Base-by-base conservation (phyloP, 306 rosid species). In the Malus fusca region DNA sequence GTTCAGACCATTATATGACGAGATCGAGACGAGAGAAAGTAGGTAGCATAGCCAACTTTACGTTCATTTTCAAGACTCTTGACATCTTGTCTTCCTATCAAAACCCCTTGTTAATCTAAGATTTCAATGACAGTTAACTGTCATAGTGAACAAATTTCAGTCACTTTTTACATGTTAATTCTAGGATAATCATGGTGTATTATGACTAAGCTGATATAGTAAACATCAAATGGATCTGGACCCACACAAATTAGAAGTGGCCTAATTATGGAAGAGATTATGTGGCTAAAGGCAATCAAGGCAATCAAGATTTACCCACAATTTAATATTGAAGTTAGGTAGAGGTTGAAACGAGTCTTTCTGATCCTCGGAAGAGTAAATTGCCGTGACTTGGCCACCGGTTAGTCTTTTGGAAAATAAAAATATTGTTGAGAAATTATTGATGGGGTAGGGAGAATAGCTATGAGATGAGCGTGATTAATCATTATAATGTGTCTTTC, bases 181-280 rank as follows among this genome's bases (percentile, higher is more conserved):
- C 69, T 61, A 65, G 83, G 85, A 87, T 83, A 74, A 35, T 75
- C 76, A 80, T 80, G 71, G 52, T 60, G 65, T 78, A 83, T 87
- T 64, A 85, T 83, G 84, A 83, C 83, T 88, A 87, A 84, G 62
- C 65, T 77, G 67, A 77, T 81, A 91, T 87, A 69, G 90, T 83
- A 83, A 80, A 88, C 89, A 85, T 87, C 91, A 84, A 26, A 30
- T 78, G 77, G 92, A 94, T 89, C 77, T 86, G 91, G 92, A 85
- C 91, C 91, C 81, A 88, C 81, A 88, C 90, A 69, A 48, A 66
- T 46, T 75, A 60, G 21, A 22, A 30, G 81, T 81, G 84, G 73
- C 48, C 75, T 80, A 56, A 56, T n/a, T 59, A 55, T 67, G 42
- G 62, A 30, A 35, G 76, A 79, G 85, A 87, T 86, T 76, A 80